Evolutionary conservation across 2,329 filamentous ascomycete genomes (phyloP).

Genomic region (Hymenoscyphus scutula): DNA sequence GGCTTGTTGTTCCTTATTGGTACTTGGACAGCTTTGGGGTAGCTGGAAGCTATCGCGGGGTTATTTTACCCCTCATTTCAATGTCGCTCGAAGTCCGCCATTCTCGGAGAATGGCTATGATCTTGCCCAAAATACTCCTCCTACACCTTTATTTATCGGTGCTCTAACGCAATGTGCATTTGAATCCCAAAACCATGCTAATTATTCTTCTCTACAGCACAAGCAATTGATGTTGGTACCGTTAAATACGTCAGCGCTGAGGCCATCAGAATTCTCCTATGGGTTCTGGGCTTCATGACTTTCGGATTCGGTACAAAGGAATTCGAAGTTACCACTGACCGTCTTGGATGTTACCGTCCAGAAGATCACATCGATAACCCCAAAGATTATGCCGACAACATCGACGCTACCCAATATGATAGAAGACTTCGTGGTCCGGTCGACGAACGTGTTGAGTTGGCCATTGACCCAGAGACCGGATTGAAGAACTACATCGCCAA

Average conservation of each 20-base stretch:
- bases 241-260: slow-evolving; percentile 88
- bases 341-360: slow-evolving; percentile 77
- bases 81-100: background rate
- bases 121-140: no score
- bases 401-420: slow-evolving; percentile 82
- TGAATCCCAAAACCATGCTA: slow-evolving; percentile 14
- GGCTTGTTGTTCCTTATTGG: background rate
- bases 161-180: background rate
- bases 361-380: slow-evolving; percentile 80
- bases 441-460: slow-evolving; percentile 74
- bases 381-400: slow-evolving; percentile 84
- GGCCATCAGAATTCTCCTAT: slow-evolving; percentile 85
- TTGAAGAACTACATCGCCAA: slow-evolving; percentile 96
- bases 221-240: slow-evolving; percentile 89
- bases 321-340: slow-evolving; percentile 78
- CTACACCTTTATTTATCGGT: no score
- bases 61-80: background rate
- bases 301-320: slow-evolving; percentile 82
- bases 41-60: slow-evolving; percentile 1
- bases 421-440: slow-evolving; percentile 76
- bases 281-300: slow-evolving; percentile 84
- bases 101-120: background rate
- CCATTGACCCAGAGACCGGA: slow-evolving; percentile 70
- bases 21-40: background rate
- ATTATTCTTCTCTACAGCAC: slow-evolving; percentile 43